These are phyloP conservation scores for Cucurbita maxima DNA, from an alignment of 306 rosid species.

Conservation along the genomic window DNA sequence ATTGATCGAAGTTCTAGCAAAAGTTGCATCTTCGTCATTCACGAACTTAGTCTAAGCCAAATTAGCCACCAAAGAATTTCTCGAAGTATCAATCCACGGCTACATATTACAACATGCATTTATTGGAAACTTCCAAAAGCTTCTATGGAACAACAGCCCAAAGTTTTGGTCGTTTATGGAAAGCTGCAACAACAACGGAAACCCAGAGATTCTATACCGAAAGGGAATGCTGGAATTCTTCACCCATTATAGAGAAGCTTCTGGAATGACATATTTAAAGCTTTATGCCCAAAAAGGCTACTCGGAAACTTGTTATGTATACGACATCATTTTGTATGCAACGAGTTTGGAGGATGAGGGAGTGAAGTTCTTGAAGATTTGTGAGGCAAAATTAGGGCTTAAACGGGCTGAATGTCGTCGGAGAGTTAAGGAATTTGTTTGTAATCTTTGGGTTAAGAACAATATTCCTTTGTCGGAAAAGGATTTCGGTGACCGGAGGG, in stretches of 20 bases:
- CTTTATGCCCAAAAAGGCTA: conserved; percentile 17
- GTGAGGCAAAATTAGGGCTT: not conserved
- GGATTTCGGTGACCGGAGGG: not conserved
- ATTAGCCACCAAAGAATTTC: conserved; percentile 5
- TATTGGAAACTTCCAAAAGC: not conserved
- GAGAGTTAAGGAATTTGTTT: conserved; percentile 10
- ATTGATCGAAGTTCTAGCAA: conserved; percentile 10
- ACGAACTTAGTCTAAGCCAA: conserved; percentile 12
- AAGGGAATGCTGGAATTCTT: conserved; percentile 29
- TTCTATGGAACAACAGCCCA: conserved; percentile 12
- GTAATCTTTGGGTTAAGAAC: conserved; percentile 19
- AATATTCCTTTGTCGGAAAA: not conserved
- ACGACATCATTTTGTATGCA: conserved; percentile 18
- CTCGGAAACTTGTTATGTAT: conserved; percentile 12
- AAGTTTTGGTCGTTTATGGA: conserved; percentile 3
- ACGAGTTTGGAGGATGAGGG: not conserved
- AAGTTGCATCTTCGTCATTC: conserved; percentile 19
- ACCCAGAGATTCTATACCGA: conserved; percentile 17
- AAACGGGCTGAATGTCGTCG: conserved; percentile 1
- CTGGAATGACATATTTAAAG: conserved; percentile 16
- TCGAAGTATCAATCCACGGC: not conserved
- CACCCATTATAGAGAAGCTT: not conserved
- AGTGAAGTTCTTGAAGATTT: not conserved
- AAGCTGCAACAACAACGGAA: conserved; percentile 15
- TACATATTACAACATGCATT: conserved; percentile 17